Conservation (phyloP, 2,329 filamentous ascomycete species). For the Albophoma yamanashiensis region DNA sequence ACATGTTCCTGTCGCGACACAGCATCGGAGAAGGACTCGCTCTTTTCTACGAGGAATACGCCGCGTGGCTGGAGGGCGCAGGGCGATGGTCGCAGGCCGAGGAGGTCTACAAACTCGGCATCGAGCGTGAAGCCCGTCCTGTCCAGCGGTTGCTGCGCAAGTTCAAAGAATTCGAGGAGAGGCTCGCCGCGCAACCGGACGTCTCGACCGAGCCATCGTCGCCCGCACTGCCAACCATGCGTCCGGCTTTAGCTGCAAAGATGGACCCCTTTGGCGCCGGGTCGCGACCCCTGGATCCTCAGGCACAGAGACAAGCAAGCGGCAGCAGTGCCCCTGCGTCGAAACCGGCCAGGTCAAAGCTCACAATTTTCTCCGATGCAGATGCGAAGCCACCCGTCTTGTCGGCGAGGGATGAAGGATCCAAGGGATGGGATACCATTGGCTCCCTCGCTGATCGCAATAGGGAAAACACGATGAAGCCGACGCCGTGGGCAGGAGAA, state of each 20-base stretch:
- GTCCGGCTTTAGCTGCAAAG: constrained; percentile 78
- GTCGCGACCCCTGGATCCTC: constrained; percentile 49
- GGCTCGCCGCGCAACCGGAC: constrained; percentile 56
- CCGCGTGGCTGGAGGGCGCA: constrained; percentile 78
- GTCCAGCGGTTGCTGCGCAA: constrained; percentile 74
- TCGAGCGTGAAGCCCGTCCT: constrained; percentile 80
- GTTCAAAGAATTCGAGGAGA: constrained; percentile 81
- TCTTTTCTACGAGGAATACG: constrained; percentile 94
- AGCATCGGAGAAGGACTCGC: constrained; percentile 78
- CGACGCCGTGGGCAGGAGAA: constrained; percentile 86
- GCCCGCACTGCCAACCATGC: constrained; percentile 72
- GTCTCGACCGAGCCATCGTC: constrained; percentile 62
- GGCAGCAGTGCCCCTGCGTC: constrained; percentile 38
- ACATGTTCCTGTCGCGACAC: constrained; percentile 82
- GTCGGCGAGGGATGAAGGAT: constrained; percentile 38
- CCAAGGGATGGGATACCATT: constrained; percentile 86
- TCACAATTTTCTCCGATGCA: constrained; percentile 82
- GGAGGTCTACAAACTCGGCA: constrained; percentile 83
- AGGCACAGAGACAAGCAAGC: constrained; percentile 45
- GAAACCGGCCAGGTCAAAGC: constrained; percentile 66
- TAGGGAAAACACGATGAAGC: constrained; percentile 84
- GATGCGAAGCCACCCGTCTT: constrained; percentile 48
- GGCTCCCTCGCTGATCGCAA: constrained; percentile 77
- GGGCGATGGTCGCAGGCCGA: constrained; percentile 84
- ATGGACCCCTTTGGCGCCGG: constrained; percentile 66